phyloP scores from a whole-genome alignment of 495 filamentous ascomycete species.

The Podospora anserina region DNA sequence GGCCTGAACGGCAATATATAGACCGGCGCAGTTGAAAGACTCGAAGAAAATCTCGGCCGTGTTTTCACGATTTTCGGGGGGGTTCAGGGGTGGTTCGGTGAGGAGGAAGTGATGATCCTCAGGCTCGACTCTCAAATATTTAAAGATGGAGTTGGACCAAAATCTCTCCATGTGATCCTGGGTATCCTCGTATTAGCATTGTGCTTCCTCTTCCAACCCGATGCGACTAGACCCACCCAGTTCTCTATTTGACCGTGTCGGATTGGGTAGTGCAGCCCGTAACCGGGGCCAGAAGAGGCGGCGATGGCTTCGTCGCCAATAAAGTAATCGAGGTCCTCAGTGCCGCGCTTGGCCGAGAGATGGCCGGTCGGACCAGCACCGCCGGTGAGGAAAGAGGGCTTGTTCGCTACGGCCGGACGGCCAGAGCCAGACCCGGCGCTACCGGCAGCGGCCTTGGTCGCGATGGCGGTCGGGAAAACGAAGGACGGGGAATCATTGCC shows the following conservation, averaged over 20 bases:
- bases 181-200: constrained; percentile 23
- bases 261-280: constrained; percentile 95
- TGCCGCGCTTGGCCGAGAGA: constrained; percentile 87
- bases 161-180: constrained; percentile 98
- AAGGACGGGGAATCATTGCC: constrained; percentile 99
- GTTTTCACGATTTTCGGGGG: constrained; percentile 97
- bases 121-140: constrained; percentile 95
- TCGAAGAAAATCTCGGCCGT: constrained; percentile 99
- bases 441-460: constrained; percentile 78
- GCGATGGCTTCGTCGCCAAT: constrained; percentile 94
- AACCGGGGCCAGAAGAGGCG: constrained; percentile 80
- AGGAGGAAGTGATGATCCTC: constrained; percentile 98
- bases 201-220: neutral
- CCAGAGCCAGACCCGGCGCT: constrained; percentile 75
- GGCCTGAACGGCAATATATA: constrained; percentile 98
- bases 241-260: constrained; percentile 97
- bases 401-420: constrained; percentile 84
- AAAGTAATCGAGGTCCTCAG: constrained; percentile 97
- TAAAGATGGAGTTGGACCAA: constrained; percentile 99
- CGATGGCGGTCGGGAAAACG: constrained; percentile 98
- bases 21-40: constrained; percentile 97
- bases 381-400: constrained; percentile 91
- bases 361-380: constrained; percentile 77
- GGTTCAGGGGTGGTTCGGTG: constrained; percentile 95
- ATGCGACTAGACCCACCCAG: constrained; percentile 58